Base-by-base conservation (phyloP, 2,329 filamentous ascomycete genomes). In the Claviceps africana region DNA sequence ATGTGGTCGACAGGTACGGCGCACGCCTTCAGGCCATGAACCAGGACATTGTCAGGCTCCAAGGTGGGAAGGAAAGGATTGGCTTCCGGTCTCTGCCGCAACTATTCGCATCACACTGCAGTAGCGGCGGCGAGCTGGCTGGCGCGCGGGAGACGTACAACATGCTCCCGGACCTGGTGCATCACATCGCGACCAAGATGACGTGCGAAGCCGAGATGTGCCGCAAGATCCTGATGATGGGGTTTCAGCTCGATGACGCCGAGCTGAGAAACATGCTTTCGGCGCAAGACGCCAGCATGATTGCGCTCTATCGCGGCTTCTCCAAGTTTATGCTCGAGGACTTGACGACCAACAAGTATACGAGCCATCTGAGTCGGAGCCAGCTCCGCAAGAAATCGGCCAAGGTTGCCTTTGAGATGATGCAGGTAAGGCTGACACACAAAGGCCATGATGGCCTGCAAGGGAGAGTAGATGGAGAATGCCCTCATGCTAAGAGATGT, bases 231-330 rank as follows among this genome's bases (percentile, higher is more conserved):
- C 56, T 65, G 54, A 59, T 64, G 59, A 56, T 66, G 59, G 65
- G 67, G 56, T 59, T 65, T 61, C 56, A 64, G 61, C 51, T 70
- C 57, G 58, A 64, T 57, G 58, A 50, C 61, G 55, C 54, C 55
- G 54, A 57, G 62, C 55, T 56, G 61, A 57, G 49, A 58, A 52
- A 54, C 55, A 19, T 44, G 52, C 58, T 65, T 53, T 57, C 63
- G 44, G 56, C 58, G 25, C 62, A 60, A 57, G 59, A 66, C 57
- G n/a, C 63, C 55, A 52, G 60, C 56, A 55, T 58, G 25, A 65
- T 86, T 35, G 69, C 71, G 4, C 70, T 74, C 52, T 83, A 85
- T 61, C 72, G 74, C 51, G 72, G 77, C 45, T 84, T 82, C 61
- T 82, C 81, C 25, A 77, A 80, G 39, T 69, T 86, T 44, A 83